Evolutionary conservation across 495 filamentous ascomycete species (phyloP), one percentile per base, ranked within the genome.

Genomic region (Penicillium dipodomyicola): DNA sequence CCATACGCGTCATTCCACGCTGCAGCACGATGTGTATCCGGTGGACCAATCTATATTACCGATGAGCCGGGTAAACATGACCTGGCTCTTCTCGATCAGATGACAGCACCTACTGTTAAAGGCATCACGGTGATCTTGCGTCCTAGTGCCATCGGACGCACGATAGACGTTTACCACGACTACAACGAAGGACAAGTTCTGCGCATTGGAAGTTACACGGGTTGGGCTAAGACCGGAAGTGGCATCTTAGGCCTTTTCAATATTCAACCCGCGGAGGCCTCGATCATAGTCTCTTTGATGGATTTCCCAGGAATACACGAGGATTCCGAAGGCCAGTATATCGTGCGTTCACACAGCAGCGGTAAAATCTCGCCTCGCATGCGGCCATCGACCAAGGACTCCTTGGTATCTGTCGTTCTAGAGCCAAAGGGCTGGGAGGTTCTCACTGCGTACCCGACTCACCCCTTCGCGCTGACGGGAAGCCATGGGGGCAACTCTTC

Each of bases 41-140:
- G 94, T 1, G 94, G 94, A 2, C 94, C 93, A 0, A 85, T 98
- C 39, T 96, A 92, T 57, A 89, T 98, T 63, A 97, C 94, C 3
- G 94, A 98, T 64, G 80, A 83, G 11, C 93, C 92, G 0, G 91
- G 89, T 5, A 72, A 88, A 48, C 92, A 97, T 68, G 78, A 95
- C 61, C 49, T 91, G 3, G 64, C 78, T 14, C 64, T 97, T 2
- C 86, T 98, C 40, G 68, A 77, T 23, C 85, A 94, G 65, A 92
- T 98, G 79, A 90, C 87, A 0, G 81, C 83, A 0, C 71, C 79
- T 9, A 92, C 87, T 0, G 72, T 83, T 1, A 75, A 82, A 37
- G 89, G 82, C 2, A 84, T 80, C 50, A 91, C 88, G 0, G 83
- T 92, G 3, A 88, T 90, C 20, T 82, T 96, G 32, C 82, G 92